Evolutionary conservation across 176 grass and related monocot species (phyloP), one percentile per base, ranked within the genome.

Genomic region (Eragrostis curvula): DNA sequence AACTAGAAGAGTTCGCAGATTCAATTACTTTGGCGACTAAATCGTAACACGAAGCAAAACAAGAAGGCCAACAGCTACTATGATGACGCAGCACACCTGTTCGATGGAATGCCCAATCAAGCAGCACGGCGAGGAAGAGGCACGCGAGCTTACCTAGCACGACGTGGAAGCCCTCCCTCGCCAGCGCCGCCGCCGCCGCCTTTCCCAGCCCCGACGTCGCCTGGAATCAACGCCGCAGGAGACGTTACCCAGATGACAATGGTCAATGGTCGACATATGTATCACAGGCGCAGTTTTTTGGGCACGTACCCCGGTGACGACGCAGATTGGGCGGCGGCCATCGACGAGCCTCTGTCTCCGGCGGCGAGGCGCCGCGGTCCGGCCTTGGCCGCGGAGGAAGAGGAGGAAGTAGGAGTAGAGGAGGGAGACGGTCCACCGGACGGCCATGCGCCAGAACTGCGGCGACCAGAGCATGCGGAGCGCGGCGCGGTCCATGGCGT

Each of bases 391-490:
- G 49, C 66, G 28, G 29, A 90, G 55, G 18, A 93, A 44, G 40
- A 90, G 75, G 81, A 82, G 87, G 71, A 95, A 16, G 75, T 89
- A 81, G 45, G 96, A 98, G 67, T 87, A 73, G 66, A 98, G 53
- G 72, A 98, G 80, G 56, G 88, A 89, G 23, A 87, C 11, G 49
- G 79, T 79, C 96, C 96, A 93, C 13, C 86, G 43, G 30, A 98
- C 30, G 28, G 84, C 96, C 92, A 95, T 95, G 57, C 90, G 84
- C 96, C 95, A 98, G 81, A 95, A 95, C 81, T 98, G 74, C 61
- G 62, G 9, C 28, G 88, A 88, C 53, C 74, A 74, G 7, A 95
- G 3, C 88, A 93, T 89, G 65, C 79, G 73, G 49, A 92, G 83
- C 63, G 80, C 86, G 49, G 81, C 88, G 53, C 75, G 24, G 42